Evolutionary conservation across 805 yeast genomes (phyloP).

Genomic region (Sporopachydermia quercuum): DNA sequence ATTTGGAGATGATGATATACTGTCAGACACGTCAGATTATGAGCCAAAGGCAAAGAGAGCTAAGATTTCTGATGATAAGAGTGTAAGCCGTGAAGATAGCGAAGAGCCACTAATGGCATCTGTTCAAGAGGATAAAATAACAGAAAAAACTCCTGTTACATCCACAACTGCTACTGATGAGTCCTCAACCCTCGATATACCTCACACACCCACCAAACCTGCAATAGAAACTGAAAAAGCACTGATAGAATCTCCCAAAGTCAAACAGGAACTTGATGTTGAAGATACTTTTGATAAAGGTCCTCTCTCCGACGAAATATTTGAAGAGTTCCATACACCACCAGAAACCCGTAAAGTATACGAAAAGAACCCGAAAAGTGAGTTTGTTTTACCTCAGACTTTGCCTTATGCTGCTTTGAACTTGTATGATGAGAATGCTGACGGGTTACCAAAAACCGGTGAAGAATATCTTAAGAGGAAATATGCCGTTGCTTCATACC

Average conservation of each 20-base stretch:
- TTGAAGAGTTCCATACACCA: slow-evolving; percentile 25
- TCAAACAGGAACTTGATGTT: not conserved
- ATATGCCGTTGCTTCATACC: slow-evolving; percentile 85
- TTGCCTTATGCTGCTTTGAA: slow-evolving; percentile 57
- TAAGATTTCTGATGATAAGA: not conserved
- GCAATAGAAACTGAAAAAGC: not conserved
- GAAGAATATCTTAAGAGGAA: slow-evolving; percentile 59
- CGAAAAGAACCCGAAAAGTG: slow-evolving; percentile 55
- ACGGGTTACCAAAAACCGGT: slow-evolving; percentile 51
- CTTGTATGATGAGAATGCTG: slow-evolving; percentile 42
- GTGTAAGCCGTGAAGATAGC: not conserved
- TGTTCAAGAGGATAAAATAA: no score
- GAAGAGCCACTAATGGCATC: not conserved
- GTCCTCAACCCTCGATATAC: not conserved
- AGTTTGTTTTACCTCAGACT: slow-evolving; percentile 57
- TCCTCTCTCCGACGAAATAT: not conserved
- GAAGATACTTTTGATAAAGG: not conserved
- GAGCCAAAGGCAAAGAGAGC: not conserved
- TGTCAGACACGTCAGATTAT: not conserved
- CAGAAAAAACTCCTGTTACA: no score
- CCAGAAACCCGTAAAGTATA: slow-evolving; percentile 37
- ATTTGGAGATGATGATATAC: not conserved
- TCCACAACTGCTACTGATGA: no score
- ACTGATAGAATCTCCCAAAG: no score
- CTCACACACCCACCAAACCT: not conserved